phyloP scores from a whole-genome alignment of 2,329 filamentous ascomycete genomes.

The Diaporthe sp. region DNA sequence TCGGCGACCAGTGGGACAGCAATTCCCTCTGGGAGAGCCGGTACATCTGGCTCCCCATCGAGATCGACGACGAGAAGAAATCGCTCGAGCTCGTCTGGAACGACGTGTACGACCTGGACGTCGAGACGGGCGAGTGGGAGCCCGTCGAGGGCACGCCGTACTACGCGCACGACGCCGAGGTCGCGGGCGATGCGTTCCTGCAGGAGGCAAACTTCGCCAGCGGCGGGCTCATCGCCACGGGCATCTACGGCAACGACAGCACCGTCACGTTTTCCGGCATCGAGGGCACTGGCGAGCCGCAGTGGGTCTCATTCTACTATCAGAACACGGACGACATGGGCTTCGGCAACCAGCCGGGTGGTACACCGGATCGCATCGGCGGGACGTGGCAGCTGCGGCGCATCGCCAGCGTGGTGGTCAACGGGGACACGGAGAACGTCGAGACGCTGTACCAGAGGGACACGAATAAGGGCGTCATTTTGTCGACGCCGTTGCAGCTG shows the following conservation, averaged over 20 bases:
- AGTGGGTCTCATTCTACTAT: slow-evolving; percentile 71
- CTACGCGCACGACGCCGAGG: slow-evolving; percentile 57
- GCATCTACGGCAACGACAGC: slow-evolving; percentile 67
- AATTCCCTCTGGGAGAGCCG: slow-evolving; percentile 69
- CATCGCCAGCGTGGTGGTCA: slow-evolving; percentile 71
- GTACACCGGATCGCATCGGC: slow-evolving; percentile 69
- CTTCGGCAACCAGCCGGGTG: slow-evolving; percentile 67
- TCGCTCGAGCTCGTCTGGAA: slow-evolving; percentile 64
- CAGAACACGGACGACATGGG: slow-evolving; percentile 73
- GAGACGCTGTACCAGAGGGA: slow-evolving; percentile 66
- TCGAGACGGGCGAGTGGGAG: slow-evolving; percentile 62
- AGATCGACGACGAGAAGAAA: slow-evolving; percentile 65
- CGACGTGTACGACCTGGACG: slow-evolving; percentile 68
- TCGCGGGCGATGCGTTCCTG: slow-evolving; percentile 61
- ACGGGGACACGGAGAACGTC: slow-evolving; percentile 56
- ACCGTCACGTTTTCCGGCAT: slow-evolving; percentile 64
- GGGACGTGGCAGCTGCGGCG: slow-evolving; percentile 71
- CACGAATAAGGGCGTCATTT: slow-evolving; percentile 67
- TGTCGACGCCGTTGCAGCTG: slow-evolving; percentile 68
- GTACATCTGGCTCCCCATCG: slow-evolving; percentile 69
- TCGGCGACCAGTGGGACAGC: slow-evolving; percentile 67
- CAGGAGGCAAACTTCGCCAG: slow-evolving; percentile 68
- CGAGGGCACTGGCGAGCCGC: slow-evolving; percentile 62
- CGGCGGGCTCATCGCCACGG: slow-evolving; percentile 60
- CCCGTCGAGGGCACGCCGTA: slow-evolving; percentile 62